Base-by-base conservation (phyloP, 2,329 filamentous ascomycete species). In the Biscogniauxia mediterranea region DNA sequence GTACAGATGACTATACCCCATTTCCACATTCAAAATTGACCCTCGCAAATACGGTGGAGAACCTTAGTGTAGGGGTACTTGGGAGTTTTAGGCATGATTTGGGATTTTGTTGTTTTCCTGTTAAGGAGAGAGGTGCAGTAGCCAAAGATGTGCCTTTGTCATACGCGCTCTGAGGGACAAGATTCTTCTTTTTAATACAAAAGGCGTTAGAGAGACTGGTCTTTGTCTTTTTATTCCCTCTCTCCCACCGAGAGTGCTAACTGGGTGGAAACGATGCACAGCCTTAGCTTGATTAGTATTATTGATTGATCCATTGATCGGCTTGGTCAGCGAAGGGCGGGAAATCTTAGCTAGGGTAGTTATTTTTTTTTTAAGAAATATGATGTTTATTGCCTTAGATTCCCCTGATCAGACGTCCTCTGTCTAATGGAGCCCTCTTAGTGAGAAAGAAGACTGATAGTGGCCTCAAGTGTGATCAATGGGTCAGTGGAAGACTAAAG, bases 61-160 rank as follows among this genome's bases (percentile, higher is more conserved):
- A 46, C 2, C 38, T 6, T 46, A 11, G 38, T n/a, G 15, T 46
- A n/a, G 15, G 38, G 38, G 38, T 46, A 46, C 7, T 46, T 46
- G 15, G 38, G 38, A 32, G 52, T 61, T 58, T 26, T 19, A 28
- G 58, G 42, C 46, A 54, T 17, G 23, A 54, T 23, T 26, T n/a
- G 28, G 52, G 23, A 23, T 23, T 56, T 50, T 25, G 60, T 59
- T 58, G 58, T 64, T 64, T 23, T 53, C 28, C 38, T 46, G 17
- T n/a, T 46, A 17, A 46, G 38, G 38, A n/a, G 54, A 59, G 58
- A 46, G 62, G 57, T 55, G 51, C 54, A 32, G 28, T 32, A 32
- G 28, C 28, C 7, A 38, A 57, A 57, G 56, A 60, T 52, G 11
- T 57, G 51, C 54, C 59, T 62, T 58, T 55, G 58, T 55, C 61